Evolutionary conservation across 2,329 filamentous ascomycete species (phyloP).

Genomic region (Colletotrichum filicis): DNA sequence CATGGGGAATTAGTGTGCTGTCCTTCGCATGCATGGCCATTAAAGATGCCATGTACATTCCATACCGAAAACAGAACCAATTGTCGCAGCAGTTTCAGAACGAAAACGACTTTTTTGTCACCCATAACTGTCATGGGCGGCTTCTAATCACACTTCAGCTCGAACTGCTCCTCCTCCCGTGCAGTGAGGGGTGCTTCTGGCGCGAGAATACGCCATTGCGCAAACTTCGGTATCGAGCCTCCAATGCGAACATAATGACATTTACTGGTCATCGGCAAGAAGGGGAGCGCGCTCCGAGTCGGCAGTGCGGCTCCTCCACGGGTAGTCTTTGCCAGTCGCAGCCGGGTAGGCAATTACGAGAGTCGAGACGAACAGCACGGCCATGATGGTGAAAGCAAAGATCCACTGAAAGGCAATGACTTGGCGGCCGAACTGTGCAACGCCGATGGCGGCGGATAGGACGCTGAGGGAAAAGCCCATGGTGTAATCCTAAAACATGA

Average conservation of each 20-base stretch:
- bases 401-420: constrained; percentile 89
- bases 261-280: constrained; percentile 57
- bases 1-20: constrained; percentile 5
- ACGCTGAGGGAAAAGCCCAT: constrained; percentile 84
- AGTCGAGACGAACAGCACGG: constrained; percentile 76
- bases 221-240: neutral
- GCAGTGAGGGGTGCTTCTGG: neutral
- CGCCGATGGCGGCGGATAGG: constrained; percentile 78
- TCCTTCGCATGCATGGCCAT: constrained; percentile 3
- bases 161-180: neutral
- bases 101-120: constrained; percentile 1
- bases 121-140: neutral
- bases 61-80: neutral
- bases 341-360: constrained; percentile 72
- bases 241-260: neutral
- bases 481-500: constrained; percentile 67
- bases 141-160: neutral
- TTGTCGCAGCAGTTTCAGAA: constrained; percentile 10
- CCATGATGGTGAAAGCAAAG: constrained; percentile 88
- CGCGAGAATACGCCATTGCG: neutral
- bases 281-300: constrained; percentile 72
- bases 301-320: constrained; percentile 56
- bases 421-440: constrained; percentile 80
- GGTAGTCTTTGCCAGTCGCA: constrained; percentile 67
- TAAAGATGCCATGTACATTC: constrained; percentile 28